phyloP scores from a whole-genome alignment of 257 asterid genomes.

The Galeopsis tetrahit region DNA sequence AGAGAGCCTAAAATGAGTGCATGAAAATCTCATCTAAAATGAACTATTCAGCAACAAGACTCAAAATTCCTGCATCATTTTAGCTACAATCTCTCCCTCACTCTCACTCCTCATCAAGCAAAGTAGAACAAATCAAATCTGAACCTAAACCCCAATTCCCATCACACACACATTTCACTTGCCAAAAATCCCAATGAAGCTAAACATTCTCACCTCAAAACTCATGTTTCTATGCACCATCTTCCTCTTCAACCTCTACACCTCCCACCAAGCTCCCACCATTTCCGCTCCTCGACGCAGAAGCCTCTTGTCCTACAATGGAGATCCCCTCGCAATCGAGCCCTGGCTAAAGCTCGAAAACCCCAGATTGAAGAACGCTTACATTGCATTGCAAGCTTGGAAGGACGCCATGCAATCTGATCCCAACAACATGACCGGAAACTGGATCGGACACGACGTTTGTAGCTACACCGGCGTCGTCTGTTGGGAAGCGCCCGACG shows the following conservation, averaged over 20 bases:
- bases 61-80: conserved; percentile 23
- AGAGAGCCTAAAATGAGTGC: conserved; percentile 29
- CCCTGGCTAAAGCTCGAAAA: conserved; percentile 47
- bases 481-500: conserved; percentile 63
- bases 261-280: conserved; percentile 16
- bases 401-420: conserved; percentile 64
- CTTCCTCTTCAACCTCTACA: conserved; percentile 32
- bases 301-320: conserved; percentile 49
- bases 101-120: too few species aligned
- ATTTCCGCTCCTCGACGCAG: conserved; percentile 17
- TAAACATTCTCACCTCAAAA: conserved; percentile 10
- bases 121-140: neutral
- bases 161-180: neutral
- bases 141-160: conserved; percentile 23
- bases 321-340: conserved; percentile 54
- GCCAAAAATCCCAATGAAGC: conserved; percentile 28
- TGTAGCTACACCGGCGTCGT: conserved; percentile 67
- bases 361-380: conserved; percentile 57
- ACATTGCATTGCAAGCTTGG: conserved; percentile 74
- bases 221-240: conserved; percentile 33
- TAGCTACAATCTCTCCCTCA: conserved; percentile 8
- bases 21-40: conserved; percentile 48
- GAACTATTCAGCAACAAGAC: conserved; percentile 29
- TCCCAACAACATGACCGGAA: conserved; percentile 50
- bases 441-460: conserved; percentile 64